phyloP scores from a whole-genome alignment of 345 rosid genomes.

The Eucalyptus curtisii region DNA sequence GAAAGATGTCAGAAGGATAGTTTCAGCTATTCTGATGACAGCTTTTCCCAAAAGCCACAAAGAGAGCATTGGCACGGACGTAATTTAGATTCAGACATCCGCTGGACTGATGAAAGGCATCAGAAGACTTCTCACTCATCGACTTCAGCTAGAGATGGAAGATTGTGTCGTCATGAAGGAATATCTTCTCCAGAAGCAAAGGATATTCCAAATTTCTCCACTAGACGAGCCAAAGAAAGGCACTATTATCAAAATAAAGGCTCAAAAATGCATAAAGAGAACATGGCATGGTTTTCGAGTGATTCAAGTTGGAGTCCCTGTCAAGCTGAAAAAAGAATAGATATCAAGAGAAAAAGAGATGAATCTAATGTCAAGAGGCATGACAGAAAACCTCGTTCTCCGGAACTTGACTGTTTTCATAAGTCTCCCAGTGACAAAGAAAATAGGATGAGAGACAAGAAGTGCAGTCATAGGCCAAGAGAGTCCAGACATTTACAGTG shows the following conservation, averaged over 20 bases:
- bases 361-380: not conserved
- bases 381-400: not conserved
- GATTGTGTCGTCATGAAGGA: not conserved
- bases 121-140: not conserved
- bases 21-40: slow-evolving; percentile 5
- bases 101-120: not conserved
- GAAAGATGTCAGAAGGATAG: slow-evolving; percentile 7
- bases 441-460: not conserved
- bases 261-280: not conserved
- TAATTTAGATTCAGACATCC: not conserved
- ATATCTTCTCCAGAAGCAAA: not conserved
- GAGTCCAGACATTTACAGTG: not conserved
- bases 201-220: not conserved
- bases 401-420: not conserved
- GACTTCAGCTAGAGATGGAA: not conserved
- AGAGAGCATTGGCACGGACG: not conserved
- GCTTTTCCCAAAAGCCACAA: slow-evolving; percentile 2
- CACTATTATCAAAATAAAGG: not conserved
- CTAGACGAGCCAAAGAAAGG: not conserved
- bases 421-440: not conserved
- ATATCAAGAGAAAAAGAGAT: not conserved
- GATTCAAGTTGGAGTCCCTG: not conserved
- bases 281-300: not conserved
- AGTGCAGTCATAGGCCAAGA: not conserved
- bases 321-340: not conserved